Base-by-base conservation (phyloP, 805 yeast species). In the Saccharomyces jurei region DNA sequence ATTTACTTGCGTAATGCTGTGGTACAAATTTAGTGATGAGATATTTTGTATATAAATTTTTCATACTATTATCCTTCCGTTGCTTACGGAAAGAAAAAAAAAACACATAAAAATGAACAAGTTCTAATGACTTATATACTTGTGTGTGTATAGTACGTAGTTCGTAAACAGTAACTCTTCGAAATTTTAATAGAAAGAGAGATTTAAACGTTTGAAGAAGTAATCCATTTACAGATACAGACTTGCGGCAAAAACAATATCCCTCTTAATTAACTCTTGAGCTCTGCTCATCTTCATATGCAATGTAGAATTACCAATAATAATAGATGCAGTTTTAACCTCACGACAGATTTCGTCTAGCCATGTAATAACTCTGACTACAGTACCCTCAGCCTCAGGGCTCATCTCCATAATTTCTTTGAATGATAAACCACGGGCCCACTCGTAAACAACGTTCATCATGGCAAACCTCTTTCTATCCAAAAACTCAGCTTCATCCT, bases 201-300 rank as follows among this genome's bases (percentile, higher is more conserved):
- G 22, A 17, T 25, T 36, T 9, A 8, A 36, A 46, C 17, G 2
- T n/a, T n/a, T 22, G 22, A 46, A 46, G 3, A 2, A n/a, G 6
- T 26, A 11, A 26, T 4, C 2, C 22, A 4, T 36, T 22, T 47
- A 91, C 60, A 92, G 74, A 67, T 94, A 94, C 56, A 94, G 79
- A 54, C 96, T 87, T 3, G 98, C 97, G 68, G 98, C 94, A 72
- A 94, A 94, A 0, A 94, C 98, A 62, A 94, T 94, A 69, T 94
- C 99, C 63, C 99, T 82, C 72, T 92, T 92, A 67, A 94, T 94
- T 69, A 83, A 81, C 67, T 94, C 98, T 71, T 92, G 98, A 0
- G 97, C 97, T 53, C 82, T 86, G 22, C 82, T 77, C 94, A 94
- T 89, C 71, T 92, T 92, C 49, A 88, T 77, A 70, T 90, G 95